These are phyloP conservation scores for Tetrapisispora pingtungensis DNA, from an alignment of 805 yeast species.

Conservation along the genomic window DNA sequence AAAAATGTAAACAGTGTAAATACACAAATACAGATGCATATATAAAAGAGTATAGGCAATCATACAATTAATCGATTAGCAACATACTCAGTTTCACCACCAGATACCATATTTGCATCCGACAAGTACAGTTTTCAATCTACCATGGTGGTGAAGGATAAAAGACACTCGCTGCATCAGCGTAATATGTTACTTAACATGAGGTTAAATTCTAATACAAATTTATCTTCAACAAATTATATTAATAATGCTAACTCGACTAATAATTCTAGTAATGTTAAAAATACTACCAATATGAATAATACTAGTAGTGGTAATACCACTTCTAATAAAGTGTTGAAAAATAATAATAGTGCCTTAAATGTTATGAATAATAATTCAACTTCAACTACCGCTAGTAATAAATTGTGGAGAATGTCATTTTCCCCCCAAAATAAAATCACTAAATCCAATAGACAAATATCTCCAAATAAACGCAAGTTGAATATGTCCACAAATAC, in stretches of 20 bases:
- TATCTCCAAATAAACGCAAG: background rate
- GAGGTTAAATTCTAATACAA: constrained; percentile 10
- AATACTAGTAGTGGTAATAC: background rate
- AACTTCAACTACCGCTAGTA: no score
- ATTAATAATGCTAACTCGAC: no score
- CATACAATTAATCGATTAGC: no score
- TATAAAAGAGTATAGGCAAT: background rate
- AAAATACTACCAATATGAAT: no score
- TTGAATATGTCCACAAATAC: no score
- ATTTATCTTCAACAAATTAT: background rate
- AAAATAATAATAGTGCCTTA: background rate
- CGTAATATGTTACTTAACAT: constrained; percentile 17
- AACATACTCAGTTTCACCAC: no score
- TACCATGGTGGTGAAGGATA: constrained; percentile 3
- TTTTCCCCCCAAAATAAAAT: constrained; percentile 6
- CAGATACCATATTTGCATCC: no score
- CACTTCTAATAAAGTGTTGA: background rate
- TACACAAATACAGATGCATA: no score
- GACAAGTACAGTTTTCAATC: no score
- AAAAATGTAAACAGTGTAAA: no score
- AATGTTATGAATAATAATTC: background rate
- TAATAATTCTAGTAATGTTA: no score
- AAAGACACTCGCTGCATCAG: constrained; percentile 18
- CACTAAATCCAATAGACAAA: background rate
- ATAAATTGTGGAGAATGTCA: constrained; percentile 12